Evolutionary conservation across 2,329 filamentous ascomycete genomes (phyloP).

Genomic region (Dactylellina haptotyla): DNA sequence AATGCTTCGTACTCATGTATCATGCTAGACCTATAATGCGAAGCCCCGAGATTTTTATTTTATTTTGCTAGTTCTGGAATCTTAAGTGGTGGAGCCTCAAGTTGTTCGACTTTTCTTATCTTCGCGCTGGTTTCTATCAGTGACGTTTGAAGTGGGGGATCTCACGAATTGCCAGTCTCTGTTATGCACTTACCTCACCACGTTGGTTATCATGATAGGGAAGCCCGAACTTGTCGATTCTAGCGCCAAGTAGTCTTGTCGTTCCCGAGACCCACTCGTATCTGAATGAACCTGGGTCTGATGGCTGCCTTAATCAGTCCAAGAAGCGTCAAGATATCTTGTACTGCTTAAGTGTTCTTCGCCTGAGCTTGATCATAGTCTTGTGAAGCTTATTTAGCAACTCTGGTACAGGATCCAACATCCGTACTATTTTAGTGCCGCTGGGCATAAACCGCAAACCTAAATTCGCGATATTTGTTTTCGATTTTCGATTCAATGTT

Average conservation of each 20-base stretch:
- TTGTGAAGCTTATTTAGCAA: conserved; percentile 38
- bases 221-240: conserved; percentile 22
- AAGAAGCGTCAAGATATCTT: conserved; percentile 44
- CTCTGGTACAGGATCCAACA: background rate
- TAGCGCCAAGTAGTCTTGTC: conserved; percentile 33
- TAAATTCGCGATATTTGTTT: background rate
- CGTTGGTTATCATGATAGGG: conserved; percentile 43
- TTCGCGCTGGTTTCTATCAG: conserved; percentile 1
- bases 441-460: background rate
- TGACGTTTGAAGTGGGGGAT: conserved; percentile 40
- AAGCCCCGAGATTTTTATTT: no score
- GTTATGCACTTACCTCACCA: conserved; percentile 18
- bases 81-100: conserved; percentile 6
- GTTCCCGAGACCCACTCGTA: conserved; percentile 40
- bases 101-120: background rate
- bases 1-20: no score
- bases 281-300: conserved; percentile 24
- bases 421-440: conserved; percentile 1
- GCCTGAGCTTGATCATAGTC: conserved; percentile 27
- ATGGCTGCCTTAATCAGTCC: conserved; percentile 41
- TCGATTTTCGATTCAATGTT: background rate
- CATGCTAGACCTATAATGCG: no score
- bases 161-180: conserved; percentile 4
- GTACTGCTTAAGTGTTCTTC: conserved; percentile 35
- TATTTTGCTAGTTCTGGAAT: background rate